Percentiles rank a stretch among this genome's conserved stretches.
Evolutionary conservation across 176 grass and related monocot genomes (phyloP).

Genomic region (Sorghum bicolor): Sorghum_bicolor_NCBIv3 NC_012875.2:50486001-50486500

Average conservation of each 20-base stretch:
- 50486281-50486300: slow-evolving; percentile 9
- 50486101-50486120: slow-evolving; percentile 51
- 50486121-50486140: slow-evolving; percentile 79
- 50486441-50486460: slow-evolving; percentile 41
- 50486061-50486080: slow-evolving; percentile 72
- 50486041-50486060: slow-evolving; percentile 34
- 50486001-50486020: slow-evolving; percentile 15
- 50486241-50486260: background rate
- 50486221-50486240: slow-evolving; percentile 31
- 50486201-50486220: slow-evolving; percentile 18
- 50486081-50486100: slow-evolving; percentile 78
- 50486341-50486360: slow-evolving; percentile 78
- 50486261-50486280: background rate
- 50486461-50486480: slow-evolving; percentile 55
- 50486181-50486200: slow-evolving; percentile 5
- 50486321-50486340: slow-evolving; percentile 70
- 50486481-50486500: slow-evolving; percentile 75
- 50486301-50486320: slow-evolving; percentile 55
- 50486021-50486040: slow-evolving; percentile 18
- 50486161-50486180: slow-evolving; percentile 40
- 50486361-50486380: slow-evolving; percentile 71
- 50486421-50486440: slow-evolving; percentile 58
- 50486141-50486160: slow-evolving; percentile 80
- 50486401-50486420: slow-evolving; percentile 55
- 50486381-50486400: slow-evolving; percentile 47